These are phyloP conservation scores for Remersonia thermophila DNA, from an alignment of 2,329 filamentous ascomycete species.

Conservation along the genomic window DNA sequence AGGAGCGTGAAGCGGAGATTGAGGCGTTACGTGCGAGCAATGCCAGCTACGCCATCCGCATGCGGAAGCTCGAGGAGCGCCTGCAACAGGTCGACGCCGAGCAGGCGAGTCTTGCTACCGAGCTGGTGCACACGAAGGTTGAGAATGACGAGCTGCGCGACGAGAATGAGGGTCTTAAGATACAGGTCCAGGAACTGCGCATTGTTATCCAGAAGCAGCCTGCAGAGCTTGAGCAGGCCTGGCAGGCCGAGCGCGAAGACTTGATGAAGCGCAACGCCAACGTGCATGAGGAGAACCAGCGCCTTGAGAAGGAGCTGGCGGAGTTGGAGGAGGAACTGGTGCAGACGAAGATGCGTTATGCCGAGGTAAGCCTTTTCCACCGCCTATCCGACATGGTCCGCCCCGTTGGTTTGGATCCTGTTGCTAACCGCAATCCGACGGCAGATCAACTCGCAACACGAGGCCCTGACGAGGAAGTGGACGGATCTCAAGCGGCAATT, in stretches of 20 bases:
- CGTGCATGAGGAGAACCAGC: constrained; percentile 85
- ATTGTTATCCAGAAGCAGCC: constrained; percentile 83
- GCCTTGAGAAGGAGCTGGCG: constrained; percentile 74
- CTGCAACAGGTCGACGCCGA: constrained; percentile 81
- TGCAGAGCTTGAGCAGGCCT: constrained; percentile 68
- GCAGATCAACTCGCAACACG: constrained; percentile 52
- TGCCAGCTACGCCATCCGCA: constrained; percentile 53
- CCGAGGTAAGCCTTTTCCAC: constrained; percentile 58
- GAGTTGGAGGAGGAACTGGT: constrained; percentile 91
- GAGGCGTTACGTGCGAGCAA: constrained; percentile 59
- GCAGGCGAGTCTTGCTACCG: constrained; percentile 80
- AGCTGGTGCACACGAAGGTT: constrained; percentile 84
- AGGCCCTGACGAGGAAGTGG: constrained; percentile 65
- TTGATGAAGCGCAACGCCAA: constrained; percentile 87
- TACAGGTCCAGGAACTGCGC: constrained; percentile 75
- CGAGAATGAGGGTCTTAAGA: constrained; percentile 75
- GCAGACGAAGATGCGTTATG: constrained; percentile 86
- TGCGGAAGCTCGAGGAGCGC: constrained; percentile 79
- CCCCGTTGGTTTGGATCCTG: constrained; percentile 10
- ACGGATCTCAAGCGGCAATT: constrained; percentile 55
- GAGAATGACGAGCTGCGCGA: constrained; percentile 84
- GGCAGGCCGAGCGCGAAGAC: constrained; percentile 76
- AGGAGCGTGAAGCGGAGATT: constrained; percentile 70
- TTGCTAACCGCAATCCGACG: background rate
- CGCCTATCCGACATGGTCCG: no score